Evolutionary conservation across 257 asterid genomes (phyloP).

Genomic region (Fraxinus cuspidata): DNA sequence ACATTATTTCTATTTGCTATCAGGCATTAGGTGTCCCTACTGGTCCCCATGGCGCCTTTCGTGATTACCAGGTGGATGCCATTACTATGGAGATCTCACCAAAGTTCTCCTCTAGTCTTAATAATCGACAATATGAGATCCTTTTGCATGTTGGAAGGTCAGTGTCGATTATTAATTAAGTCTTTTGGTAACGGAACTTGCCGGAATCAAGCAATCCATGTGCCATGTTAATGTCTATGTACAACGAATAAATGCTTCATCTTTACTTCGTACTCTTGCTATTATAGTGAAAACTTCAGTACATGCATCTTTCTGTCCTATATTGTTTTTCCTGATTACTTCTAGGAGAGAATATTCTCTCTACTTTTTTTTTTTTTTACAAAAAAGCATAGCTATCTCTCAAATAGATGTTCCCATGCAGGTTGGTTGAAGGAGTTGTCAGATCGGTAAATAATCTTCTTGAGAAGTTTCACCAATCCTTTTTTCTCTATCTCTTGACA

Average conservation of each 20-base stretch:
- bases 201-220: too few relatives aligned
- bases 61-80: slow-evolving; percentile 95
- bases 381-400: background rate
- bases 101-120: slow-evolving; percentile 51
- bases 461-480: slow-evolving; percentile 97
- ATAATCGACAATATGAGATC: slow-evolving; percentile 45
- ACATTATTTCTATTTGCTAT: background rate
- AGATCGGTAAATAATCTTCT: slow-evolving; percentile 92
- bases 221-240: slow-evolving; percentile 16
- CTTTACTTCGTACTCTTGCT: background rate
- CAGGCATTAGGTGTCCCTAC: slow-evolving; percentile 97
- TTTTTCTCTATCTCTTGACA: slow-evolving; percentile 82
- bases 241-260: background rate
- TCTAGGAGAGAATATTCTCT: background rate
- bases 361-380: too few relatives aligned
- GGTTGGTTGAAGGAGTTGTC: slow-evolving; percentile 88
- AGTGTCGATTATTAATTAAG: too few relatives aligned
- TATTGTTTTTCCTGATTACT: slow-evolving; percentile 6
- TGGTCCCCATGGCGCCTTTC: slow-evolving; percentile 97
- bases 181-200: too few relatives aligned
- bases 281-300: background rate
- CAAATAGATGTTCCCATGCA: slow-evolving; percentile 40
- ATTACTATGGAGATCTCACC: slow-evolving; percentile 82
- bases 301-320: background rate
- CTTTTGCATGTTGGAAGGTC: slow-evolving; percentile 83